phyloP scores from a whole-genome alignment of 169 alveolate genomes.

The Amoebophrya sp. region DNA sequence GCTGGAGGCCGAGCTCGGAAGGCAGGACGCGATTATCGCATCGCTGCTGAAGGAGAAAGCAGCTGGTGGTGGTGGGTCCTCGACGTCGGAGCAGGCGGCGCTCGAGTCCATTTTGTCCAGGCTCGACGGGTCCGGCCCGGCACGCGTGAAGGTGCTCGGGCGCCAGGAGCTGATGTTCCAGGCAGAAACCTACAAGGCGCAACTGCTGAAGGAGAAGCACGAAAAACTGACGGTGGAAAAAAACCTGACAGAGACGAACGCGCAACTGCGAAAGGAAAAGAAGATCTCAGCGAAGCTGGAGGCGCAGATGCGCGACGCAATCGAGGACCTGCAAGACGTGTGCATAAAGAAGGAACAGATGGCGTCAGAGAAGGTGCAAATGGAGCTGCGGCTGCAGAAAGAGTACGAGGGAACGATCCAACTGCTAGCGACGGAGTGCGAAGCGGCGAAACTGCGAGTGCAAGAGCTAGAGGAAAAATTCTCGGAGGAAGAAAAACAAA shows the following conservation, averaged over 20 bases:
- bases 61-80: not conserved
- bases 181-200: not conserved
- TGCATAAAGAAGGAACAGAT: not conserved
- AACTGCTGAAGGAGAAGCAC: not conserved
- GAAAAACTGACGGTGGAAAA: no score
- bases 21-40: not conserved
- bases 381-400: not conserved
- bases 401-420: not conserved
- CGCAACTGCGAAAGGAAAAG: no score
- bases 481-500: no score
- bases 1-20: not conserved
- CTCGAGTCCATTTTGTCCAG: no score
- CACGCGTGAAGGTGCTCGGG: not conserved
- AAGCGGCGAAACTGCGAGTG: not conserved
- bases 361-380: not conserved
- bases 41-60: not conserved
- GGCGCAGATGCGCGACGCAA: not conserved
- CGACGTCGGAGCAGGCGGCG: no score
- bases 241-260: no score
- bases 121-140: no score
- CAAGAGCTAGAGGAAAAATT: not conserved
- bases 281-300: not conserved
- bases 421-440: not conserved
- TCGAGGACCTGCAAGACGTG: not conserved
- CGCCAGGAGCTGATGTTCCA: not conserved